phyloP scores from a whole-genome alignment of 768 basidiomycete genomes.

The Mycena galericulata region DNA sequence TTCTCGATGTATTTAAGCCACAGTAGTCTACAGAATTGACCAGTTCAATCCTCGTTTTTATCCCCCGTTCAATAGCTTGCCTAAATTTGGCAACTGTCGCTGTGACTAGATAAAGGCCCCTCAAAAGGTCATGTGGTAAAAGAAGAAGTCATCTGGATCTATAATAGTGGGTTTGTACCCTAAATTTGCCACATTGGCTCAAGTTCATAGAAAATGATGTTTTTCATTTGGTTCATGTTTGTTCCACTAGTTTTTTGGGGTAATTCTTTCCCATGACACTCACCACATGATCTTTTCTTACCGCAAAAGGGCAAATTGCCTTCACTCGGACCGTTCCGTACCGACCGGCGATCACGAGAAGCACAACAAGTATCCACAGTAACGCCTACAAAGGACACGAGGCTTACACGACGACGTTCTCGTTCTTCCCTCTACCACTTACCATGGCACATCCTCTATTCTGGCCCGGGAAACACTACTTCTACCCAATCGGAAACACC shows the following conservation, averaged over 20 bases:
- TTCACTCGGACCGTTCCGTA: constrained; percentile 9
- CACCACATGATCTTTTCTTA: constrained; percentile 9
- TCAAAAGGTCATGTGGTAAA: no score
- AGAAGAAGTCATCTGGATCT: no score
- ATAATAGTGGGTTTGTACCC: constrained; percentile 1
- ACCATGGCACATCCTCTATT: constrained; percentile 57
- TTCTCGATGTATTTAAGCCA: no score
- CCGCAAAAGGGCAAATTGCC: constrained; percentile 2
- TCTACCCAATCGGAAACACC: constrained; percentile 74
- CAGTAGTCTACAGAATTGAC: no score
- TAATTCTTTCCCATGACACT: constrained; percentile 4
- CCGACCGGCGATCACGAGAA: constrained; percentile 16
- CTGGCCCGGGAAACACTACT: constrained; percentile 59
- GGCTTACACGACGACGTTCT: constrained; percentile 1
- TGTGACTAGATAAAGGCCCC: no score
- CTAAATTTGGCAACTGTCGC: no score
- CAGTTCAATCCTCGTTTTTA: no score
- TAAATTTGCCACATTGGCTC: constrained; percentile 7
- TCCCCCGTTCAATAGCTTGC: no score
- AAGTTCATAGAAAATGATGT: neutral
- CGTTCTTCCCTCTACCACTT: constrained; percentile 16
- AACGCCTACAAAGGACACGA: constrained; percentile 8
- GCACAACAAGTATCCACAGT: constrained; percentile 14
- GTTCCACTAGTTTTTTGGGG: neutral
- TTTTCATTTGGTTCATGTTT: constrained; percentile 3